Conservation (phyloP, 495 filamentous ascomycete species). For the Sordaria brevicollis region DNA sequence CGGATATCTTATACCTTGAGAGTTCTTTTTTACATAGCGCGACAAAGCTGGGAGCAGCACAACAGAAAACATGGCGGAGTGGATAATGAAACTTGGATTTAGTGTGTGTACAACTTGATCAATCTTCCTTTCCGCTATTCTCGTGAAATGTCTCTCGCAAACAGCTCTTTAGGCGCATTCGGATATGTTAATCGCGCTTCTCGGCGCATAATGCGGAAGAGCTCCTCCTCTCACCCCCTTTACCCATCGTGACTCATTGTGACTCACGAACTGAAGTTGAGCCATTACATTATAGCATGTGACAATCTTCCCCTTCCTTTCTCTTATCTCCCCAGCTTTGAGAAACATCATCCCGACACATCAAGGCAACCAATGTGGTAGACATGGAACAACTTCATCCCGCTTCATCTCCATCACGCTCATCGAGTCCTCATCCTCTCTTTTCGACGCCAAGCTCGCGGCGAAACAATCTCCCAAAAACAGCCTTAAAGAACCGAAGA, state of each 20-base stretch:
- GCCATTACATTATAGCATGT: neutral
- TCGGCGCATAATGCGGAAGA: too few relatives aligned
- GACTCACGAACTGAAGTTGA: neutral
- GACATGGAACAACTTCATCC: neutral
- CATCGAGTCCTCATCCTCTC: neutral
- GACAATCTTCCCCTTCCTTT: neutral
- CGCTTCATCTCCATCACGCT: neutral
- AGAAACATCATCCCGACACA: neutral
- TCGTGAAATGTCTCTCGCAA: neutral
- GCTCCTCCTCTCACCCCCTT: neutral
- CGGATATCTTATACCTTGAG: neutral
- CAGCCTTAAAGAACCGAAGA: neutral
- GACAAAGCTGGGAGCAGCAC: neutral
- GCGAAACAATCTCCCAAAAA: neutral
- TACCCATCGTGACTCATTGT: neutral
- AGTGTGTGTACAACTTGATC: neutral
- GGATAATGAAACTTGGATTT: neutral
- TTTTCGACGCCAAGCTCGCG: neutral
- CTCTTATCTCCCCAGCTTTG: neutral
- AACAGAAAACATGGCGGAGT: neutral
- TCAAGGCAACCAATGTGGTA: neutral
- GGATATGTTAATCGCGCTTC: too few relatives aligned
- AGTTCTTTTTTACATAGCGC: neutral
- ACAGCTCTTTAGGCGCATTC: too few relatives aligned
- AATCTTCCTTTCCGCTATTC: neutral